Conservation (phyloP, 257 asterid genomes). For the Nicotiana paniculata region DNA sequence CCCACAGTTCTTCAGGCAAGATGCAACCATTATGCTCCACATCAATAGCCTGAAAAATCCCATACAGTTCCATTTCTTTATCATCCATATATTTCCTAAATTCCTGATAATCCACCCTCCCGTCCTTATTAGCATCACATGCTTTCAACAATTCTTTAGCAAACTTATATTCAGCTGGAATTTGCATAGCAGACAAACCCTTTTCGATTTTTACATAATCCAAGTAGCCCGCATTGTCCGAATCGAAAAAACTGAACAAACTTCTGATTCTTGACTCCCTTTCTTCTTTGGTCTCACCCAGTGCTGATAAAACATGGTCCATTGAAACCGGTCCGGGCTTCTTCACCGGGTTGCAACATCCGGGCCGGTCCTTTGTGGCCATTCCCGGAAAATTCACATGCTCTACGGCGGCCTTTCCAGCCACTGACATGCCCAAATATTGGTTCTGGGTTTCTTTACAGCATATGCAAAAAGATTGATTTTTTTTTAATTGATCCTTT, state of each 20-base stretch:
- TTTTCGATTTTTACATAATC: constrained; percentile 72
- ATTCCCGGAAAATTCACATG: constrained; percentile 49
- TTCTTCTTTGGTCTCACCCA: constrained; percentile 78
- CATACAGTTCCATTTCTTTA: constrained; percentile 88
- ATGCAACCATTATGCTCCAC: constrained; percentile 94
- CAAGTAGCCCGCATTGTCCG: constrained; percentile 62
- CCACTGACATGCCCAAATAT: constrained; percentile 36
- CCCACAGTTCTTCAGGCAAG: constrained; percentile 96
- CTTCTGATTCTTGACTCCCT: constrained; percentile 71
- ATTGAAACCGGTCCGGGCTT: constrained; percentile 77
- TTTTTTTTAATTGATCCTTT: background rate
- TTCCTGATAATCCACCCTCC: constrained; percentile 93
- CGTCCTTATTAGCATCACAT: constrained; percentile 86
- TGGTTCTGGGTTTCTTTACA: background rate
- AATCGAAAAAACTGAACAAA: constrained; percentile 73
- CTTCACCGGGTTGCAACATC: constrained; percentile 78
- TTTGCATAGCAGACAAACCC: constrained; percentile 90
- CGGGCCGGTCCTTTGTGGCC: constrained; percentile 46
- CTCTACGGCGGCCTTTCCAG: constrained; percentile 23
- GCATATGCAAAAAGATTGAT: background rate
- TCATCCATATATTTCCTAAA: constrained; percentile 96
- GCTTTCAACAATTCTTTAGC: constrained; percentile 87
- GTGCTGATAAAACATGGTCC: constrained; percentile 84
- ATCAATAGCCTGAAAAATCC: constrained; percentile 94
- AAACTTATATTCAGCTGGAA: constrained; percentile 88